Base-by-base conservation (phyloP, 495 filamentous ascomycete species). In the Trichoderma parareesei region DNA sequence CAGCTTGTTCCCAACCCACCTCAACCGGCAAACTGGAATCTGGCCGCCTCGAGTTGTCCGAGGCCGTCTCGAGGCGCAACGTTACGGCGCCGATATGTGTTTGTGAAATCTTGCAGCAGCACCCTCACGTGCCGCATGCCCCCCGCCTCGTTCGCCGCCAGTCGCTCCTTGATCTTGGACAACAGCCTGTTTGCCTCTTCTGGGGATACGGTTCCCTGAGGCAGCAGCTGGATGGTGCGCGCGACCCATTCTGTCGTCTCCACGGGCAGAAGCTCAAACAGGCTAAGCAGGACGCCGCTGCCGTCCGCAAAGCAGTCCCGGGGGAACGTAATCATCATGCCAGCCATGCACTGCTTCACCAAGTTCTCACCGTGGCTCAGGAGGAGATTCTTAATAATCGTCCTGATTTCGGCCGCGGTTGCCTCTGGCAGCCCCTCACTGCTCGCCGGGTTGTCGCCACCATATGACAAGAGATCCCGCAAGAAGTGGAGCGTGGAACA, bases 281-380 rank as follows among this genome's bases (percentile, higher is more conserved):
- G 78, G 2, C 84, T 87, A 70, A 99, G 85, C 66, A 98, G 76
- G n/a, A 96, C 90, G 11, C 92, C 90, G 35, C 90, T 94, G 6
- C 92, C 92, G 75, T 98, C 95, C 0, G 93, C 84, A 74, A 98
- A 92, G 76, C 92, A 97, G 72, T 97, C 95, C 55, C 87, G 84
- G 0, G 94, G 94, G 80, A 98, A 99, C 0, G 87, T 91, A 72
- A 97, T 97, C 93, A 99, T 97, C 92, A 99, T 93, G 67, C 94
- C 94, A 5, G 92, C 92, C 71, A 98, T 77, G 46, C 95, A 85
- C 49, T 91, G 90, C 73, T 96, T 92, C 27, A 90, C 83, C 42
- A 99, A 80, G 35, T 84, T 73, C 73, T 92, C 88, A 60, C 95
- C 94, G 61, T 93, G 86, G 0, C 81, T 78, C 2, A 82, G 61